Evolutionary conservation across 148 eudicot genomes (phyloP).

Genomic region (Fagopyrum esculentum): DNA sequence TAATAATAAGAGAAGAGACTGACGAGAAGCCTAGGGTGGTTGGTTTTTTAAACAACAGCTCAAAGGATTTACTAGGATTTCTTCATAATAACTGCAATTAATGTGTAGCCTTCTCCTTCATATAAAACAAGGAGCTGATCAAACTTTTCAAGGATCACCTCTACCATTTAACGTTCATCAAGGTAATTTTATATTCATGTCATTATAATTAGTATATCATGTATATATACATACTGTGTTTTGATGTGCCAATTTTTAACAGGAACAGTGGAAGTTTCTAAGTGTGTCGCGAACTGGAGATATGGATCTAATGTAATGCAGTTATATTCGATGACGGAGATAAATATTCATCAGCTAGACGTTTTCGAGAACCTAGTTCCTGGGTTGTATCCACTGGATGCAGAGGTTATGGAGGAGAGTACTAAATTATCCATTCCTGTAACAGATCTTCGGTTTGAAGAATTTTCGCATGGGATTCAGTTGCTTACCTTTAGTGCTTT

Average conservation of each 20-base stretch:
- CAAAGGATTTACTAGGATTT: too few species aligned
- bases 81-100: too few species aligned
- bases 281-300: conserved; percentile 53
- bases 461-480: conserved; percentile 51
- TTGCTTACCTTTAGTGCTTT: conserved; percentile 54
- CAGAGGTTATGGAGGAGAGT: conserved; percentile 64
- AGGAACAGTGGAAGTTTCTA: conserved; percentile 61
- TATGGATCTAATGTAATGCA: conserved; percentile 51
- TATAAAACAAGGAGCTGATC: conserved; percentile 38
- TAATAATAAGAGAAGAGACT: too few species aligned
- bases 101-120: conserved; percentile 46
- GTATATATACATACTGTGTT: neutral
- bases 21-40: too few species aligned
- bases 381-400: conserved; percentile 58
- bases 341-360: conserved; percentile 62
- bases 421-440: conserved; percentile 72
- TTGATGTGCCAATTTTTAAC: conserved; percentile 16
- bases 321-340: conserved; percentile 55
- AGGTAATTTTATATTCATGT: conserved; percentile 31
- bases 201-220: neutral
- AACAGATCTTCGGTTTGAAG: conserved; percentile 49
- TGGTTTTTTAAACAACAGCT: too few species aligned
- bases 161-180: conserved; percentile 69
- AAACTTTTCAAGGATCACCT: conserved; percentile 62
- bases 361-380: conserved; percentile 58